Evolutionary conservation across 108 stramenopile genomes (phyloP).

Genomic region (Pseudonitzschia delicatissima): DNA sequence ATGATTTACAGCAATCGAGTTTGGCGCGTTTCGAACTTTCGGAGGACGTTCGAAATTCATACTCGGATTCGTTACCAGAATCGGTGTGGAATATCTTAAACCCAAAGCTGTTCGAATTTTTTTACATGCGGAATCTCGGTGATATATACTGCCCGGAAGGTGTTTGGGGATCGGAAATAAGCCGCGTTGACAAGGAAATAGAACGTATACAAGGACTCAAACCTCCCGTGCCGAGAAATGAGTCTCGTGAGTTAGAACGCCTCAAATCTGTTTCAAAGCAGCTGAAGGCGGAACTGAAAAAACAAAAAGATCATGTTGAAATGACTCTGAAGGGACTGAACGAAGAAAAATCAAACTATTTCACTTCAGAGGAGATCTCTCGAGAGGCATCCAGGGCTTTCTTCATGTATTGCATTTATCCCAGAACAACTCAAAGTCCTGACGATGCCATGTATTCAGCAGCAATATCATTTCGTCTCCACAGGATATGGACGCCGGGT

Average conservation of each 20-base stretch:
- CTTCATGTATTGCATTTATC: constrained; percentile 71
- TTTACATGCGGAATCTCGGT: constrained; percentile 62
- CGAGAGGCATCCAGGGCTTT: constrained; percentile 45
- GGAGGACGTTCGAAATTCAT: constrained; percentile 8
- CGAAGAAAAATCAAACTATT: constrained; percentile 37
- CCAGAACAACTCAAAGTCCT: constrained; percentile 66
- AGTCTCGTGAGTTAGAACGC: constrained; percentile 44
- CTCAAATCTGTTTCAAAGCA: constrained; percentile 40
- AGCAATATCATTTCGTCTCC: constrained; percentile 67
- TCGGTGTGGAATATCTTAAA: constrained; percentile 53
- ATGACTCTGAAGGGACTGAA: constrained; percentile 40
- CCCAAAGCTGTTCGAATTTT: constrained; percentile 59
- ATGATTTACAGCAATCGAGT: background rate
- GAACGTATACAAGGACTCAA: constrained; percentile 52
- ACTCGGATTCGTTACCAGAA: constrained; percentile 31
- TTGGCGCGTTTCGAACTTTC: constrained; percentile 7
- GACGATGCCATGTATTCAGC: constrained; percentile 87
- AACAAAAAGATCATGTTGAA: constrained; percentile 63
- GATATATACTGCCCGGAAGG: constrained; percentile 76
- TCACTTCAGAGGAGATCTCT: constrained; percentile 24
- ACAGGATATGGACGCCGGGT: constrained; percentile 71
- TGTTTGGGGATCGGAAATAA: constrained; percentile 60
- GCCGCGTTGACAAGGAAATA: constrained; percentile 63
- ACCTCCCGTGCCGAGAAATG: constrained; percentile 38
- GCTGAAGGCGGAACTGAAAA: constrained; percentile 52